Percentiles rank a stretch among this genome's conserved stretches.
Evolutionary conservation across 352 stramenopile species (phyloP).

Genomic region (Pelagophyceae sp.): DNA sequence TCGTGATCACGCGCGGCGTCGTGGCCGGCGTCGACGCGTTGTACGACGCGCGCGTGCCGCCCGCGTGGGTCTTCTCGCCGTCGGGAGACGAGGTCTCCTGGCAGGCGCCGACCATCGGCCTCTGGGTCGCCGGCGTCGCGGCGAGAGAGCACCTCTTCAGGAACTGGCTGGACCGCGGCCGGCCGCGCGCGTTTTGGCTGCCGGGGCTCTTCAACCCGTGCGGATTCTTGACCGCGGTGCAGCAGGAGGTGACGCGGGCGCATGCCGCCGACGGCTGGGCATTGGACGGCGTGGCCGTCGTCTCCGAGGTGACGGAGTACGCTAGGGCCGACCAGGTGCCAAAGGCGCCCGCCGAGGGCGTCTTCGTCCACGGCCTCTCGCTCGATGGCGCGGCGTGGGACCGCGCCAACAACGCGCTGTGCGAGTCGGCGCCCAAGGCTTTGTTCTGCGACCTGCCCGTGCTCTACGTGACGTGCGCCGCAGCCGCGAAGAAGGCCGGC

Average conservation of each 20-base stretch:
- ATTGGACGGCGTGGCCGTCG: slow-evolving; percentile 80
- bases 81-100: slow-evolving; percentile 86
- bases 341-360: slow-evolving; percentile 56
- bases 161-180: slow-evolving; percentile 70
- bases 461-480: slow-evolving; percentile 67
- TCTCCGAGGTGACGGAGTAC: slow-evolving; percentile 76
- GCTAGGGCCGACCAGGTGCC: slow-evolving; percentile 59
- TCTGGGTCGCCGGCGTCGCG: slow-evolving; percentile 83
- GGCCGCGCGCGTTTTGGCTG: slow-evolving; percentile 79
- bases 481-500: not conserved
- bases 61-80: slow-evolving; percentile 75
- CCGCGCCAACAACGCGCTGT: slow-evolving; percentile 53
- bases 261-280: slow-evolving; percentile 86
- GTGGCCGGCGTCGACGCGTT: slow-evolving; percentile 54
- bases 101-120: slow-evolving; percentile 73
- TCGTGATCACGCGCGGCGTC: slow-evolving; percentile 82
- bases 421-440: slow-evolving; percentile 80
- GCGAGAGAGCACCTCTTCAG: slow-evolving; percentile 74
- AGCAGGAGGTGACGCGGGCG: slow-evolving; percentile 84
- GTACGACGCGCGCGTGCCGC: slow-evolving; percentile 78
- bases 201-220: slow-evolving; percentile 88
- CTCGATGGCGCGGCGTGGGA: slow-evolving; percentile 77
- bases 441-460: slow-evolving; percentile 77
- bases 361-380: slow-evolving; percentile 83
- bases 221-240: slow-evolving; percentile 85